phyloP scores from a whole-genome alignment of 768 basidiomycete species.

The Lactarius sanguifluus region DNA sequence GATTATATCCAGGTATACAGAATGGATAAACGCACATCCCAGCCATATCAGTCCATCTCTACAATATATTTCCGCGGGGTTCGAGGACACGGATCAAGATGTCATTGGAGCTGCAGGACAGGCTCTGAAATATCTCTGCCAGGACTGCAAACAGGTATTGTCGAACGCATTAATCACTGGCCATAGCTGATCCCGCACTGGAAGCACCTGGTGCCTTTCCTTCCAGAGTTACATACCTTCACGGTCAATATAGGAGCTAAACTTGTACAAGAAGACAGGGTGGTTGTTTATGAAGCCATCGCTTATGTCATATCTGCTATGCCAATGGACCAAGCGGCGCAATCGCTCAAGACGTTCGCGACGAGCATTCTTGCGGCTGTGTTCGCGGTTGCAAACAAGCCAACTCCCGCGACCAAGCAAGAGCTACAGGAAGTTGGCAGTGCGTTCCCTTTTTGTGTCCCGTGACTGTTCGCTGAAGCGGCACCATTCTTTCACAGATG shows the following conservation, averaged over 20 bases:
- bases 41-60: constrained; percentile 82
- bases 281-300: constrained; percentile 94
- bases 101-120: constrained; percentile 94
- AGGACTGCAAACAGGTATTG: constrained; percentile 87
- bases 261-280: constrained; percentile 80
- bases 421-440: constrained; percentile 68
- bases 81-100: constrained; percentile 75
- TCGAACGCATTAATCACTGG: constrained; percentile 10
- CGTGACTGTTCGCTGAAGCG: constrained; percentile 23
- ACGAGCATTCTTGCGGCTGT: constrained; percentile 79
- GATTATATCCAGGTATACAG: constrained; percentile 93
- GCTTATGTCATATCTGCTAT: constrained; percentile 93
- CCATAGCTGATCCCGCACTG: constrained; percentile 21
- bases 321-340: constrained; percentile 85
- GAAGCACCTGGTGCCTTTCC: constrained; percentile 87
- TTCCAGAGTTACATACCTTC: constrained; percentile 91
- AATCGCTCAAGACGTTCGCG: constrained; percentile 83
- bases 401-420: constrained; percentile 59
- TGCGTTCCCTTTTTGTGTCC: constrained; percentile 42
- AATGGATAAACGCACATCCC: constrained; percentile 93
- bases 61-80: constrained; percentile 90
- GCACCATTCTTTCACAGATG: constrained; percentile 49
- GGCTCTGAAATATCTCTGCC: constrained; percentile 93
- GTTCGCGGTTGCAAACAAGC: constrained; percentile 59
- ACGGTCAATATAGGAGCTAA: constrained; percentile 75